Conservation (phyloP, 768 basidiomycete genomes). For the Pleurotus ostreatus region DNA sequence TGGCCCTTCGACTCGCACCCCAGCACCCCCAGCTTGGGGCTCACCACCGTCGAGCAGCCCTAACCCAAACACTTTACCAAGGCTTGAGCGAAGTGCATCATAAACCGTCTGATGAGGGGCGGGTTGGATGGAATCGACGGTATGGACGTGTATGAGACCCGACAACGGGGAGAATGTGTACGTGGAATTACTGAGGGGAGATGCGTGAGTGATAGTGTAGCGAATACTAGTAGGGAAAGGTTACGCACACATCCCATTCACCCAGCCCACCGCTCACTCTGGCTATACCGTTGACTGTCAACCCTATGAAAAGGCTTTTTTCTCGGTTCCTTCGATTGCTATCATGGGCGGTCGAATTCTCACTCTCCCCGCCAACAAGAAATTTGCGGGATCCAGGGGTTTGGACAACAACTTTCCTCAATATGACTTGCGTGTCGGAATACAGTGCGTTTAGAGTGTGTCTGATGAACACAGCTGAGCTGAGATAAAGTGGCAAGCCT, state of each 20-base stretch:
- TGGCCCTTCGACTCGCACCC: neutral
- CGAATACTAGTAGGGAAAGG: neutral
- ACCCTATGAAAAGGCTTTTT: constrained; percentile 52
- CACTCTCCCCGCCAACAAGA: constrained; percentile 3
- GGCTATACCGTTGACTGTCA: constrained; percentile 52
- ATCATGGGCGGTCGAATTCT: constrained; percentile 7
- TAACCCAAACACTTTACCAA: constrained; percentile 36
- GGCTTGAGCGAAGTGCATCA: constrained; percentile 46
- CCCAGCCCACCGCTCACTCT: constrained; percentile 58
- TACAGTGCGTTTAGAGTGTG: constrained; percentile 77
- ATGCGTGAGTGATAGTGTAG: neutral
- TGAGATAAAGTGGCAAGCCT: constrained; percentile 73
- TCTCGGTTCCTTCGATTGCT: constrained; percentile 34
- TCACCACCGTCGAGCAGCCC: constrained; percentile 15
- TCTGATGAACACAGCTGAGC: constrained; percentile 64
- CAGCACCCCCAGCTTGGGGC: constrained; percentile 12
- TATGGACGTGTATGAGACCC: constrained; percentile 62
- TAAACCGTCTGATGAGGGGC: constrained; percentile 72
- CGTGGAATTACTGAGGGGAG: constrained; percentile 51
- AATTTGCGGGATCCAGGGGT: constrained; percentile 17
- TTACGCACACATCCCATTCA: constrained; percentile 74
- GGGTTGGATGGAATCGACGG: constrained; percentile 73
- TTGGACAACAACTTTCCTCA: constrained; percentile 45
- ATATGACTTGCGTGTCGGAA: constrained; percentile 54
- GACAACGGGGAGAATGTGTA: constrained; percentile 68